These are phyloP conservation scores for Cerioporus squamosus DNA, from an alignment of 1,284 basidiomycete genomes.

Conservation along the genomic window DNA sequence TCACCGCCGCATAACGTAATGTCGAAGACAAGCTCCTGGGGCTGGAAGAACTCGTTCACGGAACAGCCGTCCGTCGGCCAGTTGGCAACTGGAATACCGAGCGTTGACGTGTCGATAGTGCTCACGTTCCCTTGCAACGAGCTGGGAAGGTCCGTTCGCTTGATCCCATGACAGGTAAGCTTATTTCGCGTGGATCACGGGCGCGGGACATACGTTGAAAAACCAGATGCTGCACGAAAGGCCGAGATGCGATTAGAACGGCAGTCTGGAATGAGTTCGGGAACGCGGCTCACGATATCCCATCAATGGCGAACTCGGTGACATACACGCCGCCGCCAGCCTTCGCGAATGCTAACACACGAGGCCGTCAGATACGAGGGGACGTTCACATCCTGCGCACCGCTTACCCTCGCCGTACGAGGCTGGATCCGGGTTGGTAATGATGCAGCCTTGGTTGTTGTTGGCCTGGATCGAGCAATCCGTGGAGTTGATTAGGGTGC, in stretches of 20 bases:
- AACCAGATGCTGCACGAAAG: slow-evolving; percentile 67
- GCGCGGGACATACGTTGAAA: slow-evolving; percentile 51
- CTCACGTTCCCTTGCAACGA: slow-evolving; percentile 55
- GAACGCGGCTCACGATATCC: slow-evolving; percentile 56
- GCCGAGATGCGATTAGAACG: slow-evolving; percentile 1
- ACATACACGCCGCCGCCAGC: slow-evolving; percentile 75
- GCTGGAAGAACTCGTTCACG: slow-evolving; percentile 61
- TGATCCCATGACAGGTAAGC: slow-evolving; percentile 4
- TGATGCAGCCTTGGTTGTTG: slow-evolving; percentile 65
- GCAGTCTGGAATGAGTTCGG: background rate
- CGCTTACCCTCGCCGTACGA: slow-evolving; percentile 57
- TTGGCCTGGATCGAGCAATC: slow-evolving; percentile 63
- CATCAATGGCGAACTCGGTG: slow-evolving; percentile 66
- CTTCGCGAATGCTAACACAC: slow-evolving; percentile 52
- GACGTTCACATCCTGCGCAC: slow-evolving; percentile 2
- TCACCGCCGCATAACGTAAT: slow-evolving; percentile 78
- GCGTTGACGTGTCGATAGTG: slow-evolving; percentile 62
- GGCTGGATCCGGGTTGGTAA: slow-evolving; percentile 52
- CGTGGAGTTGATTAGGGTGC: slow-evolving; percentile 58
- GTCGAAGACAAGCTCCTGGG: slow-evolving; percentile 73
- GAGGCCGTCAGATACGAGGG: background rate
- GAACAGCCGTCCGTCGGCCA: slow-evolving; percentile 67
- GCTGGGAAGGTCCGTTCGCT: slow-evolving; percentile 62
- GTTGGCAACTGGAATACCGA: slow-evolving; percentile 72
- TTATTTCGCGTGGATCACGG: slow-evolving; percentile 1